A percentile compares a stretch with the other conserved stretches of the same genome.
Conservation (phyloP, 352 stramenopile species). For the Phytophthora uliginosa region DNA sequence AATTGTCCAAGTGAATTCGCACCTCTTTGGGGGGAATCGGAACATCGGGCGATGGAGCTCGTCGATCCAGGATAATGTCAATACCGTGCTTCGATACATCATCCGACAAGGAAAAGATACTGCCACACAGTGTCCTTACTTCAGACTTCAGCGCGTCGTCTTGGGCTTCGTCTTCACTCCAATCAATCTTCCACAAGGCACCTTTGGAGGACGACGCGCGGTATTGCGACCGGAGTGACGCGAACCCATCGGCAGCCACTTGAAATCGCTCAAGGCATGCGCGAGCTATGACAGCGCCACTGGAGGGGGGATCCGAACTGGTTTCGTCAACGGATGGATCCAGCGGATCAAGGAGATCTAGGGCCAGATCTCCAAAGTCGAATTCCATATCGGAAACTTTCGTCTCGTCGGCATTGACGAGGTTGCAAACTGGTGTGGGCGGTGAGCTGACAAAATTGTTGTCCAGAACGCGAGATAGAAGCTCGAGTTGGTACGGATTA, state of each 20-base stretch:
- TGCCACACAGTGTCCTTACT: conserved; percentile 26
- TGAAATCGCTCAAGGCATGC: conserved; percentile 53
- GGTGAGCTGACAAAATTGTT: conserved; percentile 65
- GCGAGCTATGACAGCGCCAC: conserved; percentile 44
- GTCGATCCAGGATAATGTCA: conserved; percentile 62
- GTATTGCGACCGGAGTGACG: conserved; percentile 64
- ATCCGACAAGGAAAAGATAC: conserved; percentile 29
- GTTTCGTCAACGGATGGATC: conserved; percentile 20
- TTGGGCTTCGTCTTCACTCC: conserved; percentile 11
- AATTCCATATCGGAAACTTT: conserved; percentile 56
- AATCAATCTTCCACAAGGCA: conserved; percentile 64
- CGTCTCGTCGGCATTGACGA: conserved; percentile 47
- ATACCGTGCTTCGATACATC: conserved; percentile 34
- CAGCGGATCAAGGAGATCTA: conserved; percentile 45
- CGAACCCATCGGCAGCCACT: conserved; percentile 52
- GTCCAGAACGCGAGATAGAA: conserved; percentile 66
- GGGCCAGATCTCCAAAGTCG: conserved; percentile 49
- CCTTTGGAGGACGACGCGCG: conserved; percentile 49
- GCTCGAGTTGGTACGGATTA: conserved; percentile 72
- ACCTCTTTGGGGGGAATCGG: conserved; percentile 45
- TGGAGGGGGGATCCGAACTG: neutral
- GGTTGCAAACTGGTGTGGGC: neutral
- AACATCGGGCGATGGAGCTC: conserved; percentile 20
- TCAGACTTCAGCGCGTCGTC: conserved; percentile 21
- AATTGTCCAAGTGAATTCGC: conserved; percentile 71